These are phyloP conservation scores for Ceratopteris richardii DNA, from an alignment of 75 land plant species.

Conservation along the genomic window DNA sequence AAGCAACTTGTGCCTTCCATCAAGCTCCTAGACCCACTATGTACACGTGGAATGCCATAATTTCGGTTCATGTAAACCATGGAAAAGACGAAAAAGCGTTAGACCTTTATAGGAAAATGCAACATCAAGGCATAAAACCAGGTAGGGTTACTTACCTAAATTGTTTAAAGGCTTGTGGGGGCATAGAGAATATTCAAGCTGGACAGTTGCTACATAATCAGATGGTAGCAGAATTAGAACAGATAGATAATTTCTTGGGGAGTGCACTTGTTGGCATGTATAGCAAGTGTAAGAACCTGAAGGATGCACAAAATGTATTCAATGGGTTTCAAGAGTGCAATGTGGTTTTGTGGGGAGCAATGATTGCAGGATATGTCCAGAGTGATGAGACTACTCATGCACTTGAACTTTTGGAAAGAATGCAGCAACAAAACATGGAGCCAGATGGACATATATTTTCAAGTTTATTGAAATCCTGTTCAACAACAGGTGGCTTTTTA, in stretches of 20 bases:
- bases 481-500: constrained; percentile 1
- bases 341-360: constrained; percentile 20
- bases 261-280: constrained; percentile 15
- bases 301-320: constrained; percentile 24
- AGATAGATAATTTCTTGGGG: too few species aligned
- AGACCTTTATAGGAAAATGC: neutral
- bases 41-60: constrained; percentile 3
- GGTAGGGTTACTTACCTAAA: neutral
- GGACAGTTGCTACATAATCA: neutral
- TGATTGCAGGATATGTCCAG: constrained; percentile 19
- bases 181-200: neutral
- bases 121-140: neutral
- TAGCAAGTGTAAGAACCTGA: constrained; percentile 14
- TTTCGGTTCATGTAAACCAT: neutral
- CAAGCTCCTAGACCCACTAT: neutral
- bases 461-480: constrained; percentile 17
- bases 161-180: neutral
- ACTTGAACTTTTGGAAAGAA: constrained; percentile 16
- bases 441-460: constrained; percentile 23
- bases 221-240: too few species aligned
- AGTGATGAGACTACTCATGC: constrained; percentile 1
- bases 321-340: constrained; percentile 16
- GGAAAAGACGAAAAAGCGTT: neutral
- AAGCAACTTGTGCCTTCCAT: neutral
- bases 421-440: constrained; percentile 16